Conservation (phyloP, 2,329 filamentous ascomycete genomes). For the Tolypocladium album region DNA sequence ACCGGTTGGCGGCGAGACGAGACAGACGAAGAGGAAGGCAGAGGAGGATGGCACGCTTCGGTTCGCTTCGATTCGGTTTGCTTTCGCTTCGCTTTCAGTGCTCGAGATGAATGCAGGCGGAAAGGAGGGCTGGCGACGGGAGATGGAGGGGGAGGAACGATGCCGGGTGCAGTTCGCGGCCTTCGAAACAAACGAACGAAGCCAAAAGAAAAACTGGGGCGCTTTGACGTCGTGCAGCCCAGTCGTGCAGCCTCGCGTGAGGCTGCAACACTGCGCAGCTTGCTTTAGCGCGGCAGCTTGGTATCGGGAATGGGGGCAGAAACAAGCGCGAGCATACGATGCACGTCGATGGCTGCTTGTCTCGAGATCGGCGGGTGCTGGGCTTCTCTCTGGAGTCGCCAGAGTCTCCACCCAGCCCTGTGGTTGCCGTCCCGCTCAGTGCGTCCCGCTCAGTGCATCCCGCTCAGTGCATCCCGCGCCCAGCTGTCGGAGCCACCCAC, state of each 20-base stretch:
- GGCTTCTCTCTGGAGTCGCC: too few species aligned
- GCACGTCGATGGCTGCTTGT: background rate
- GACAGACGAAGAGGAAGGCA: background rate
- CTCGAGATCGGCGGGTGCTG: background rate
- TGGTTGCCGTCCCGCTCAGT: background rate
- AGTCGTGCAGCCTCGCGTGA: background rate
- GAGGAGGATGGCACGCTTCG: background rate
- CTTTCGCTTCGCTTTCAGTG: background rate
- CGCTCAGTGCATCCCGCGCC: background rate
- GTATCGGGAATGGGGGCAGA: background rate
- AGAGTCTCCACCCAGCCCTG: background rate
- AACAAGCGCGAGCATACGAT: background rate
- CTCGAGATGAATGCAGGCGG: background rate
- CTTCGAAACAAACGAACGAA: background rate
- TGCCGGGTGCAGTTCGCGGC: too few species aligned
- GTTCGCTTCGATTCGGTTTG: too few species aligned
- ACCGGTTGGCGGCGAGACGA: background rate
- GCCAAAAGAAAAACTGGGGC: background rate
- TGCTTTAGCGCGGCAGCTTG: background rate
- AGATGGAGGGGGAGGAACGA: background rate
- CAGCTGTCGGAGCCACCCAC: too few species aligned
- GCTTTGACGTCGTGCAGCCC: too few species aligned
- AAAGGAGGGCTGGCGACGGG: background rate
- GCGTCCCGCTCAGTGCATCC: background rate
- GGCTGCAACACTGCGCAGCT: background rate